A percentile compares a stretch with the other conserved stretches of the same genome.
Evolutionary conservation across 2,329 filamentous ascomycete species (phyloP).

Genomic region (Xylaria sp.): DNA sequence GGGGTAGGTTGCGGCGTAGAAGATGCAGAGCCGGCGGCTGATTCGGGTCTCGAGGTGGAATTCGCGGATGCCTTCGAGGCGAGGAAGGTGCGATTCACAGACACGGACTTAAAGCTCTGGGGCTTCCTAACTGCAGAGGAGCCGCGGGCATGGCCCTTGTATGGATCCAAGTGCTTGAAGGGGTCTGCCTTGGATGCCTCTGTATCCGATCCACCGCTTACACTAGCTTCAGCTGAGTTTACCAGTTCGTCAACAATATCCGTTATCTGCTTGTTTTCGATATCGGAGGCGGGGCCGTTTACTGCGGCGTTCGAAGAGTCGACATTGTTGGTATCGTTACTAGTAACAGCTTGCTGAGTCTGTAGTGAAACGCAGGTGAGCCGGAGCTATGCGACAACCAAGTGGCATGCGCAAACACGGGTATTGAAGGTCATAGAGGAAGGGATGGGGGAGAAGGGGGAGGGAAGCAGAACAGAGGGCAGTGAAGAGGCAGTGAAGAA

Average conservation of each 20-base stretch:
- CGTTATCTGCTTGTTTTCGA: conserved; percentile 60
- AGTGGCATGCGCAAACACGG: conserved; percentile 10
- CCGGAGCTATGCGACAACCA: conserved; percentile 7
- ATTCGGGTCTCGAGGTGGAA: conserved; percentile 53
- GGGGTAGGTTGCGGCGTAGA: conserved; percentile 50
- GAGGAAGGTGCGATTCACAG: conserved; percentile 82
- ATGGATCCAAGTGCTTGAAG: conserved; percentile 57
- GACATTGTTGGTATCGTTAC: conserved; percentile 52
- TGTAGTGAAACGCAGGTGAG: conserved; percentile 14
- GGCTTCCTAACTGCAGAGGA: conserved; percentile 71
- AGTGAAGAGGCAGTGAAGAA: neutral
- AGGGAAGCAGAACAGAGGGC: neutral
- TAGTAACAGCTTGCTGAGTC: conserved; percentile 39
- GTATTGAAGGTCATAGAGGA: neutral
- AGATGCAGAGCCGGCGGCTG: conserved; percentile 47
- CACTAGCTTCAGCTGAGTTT: conserved; percentile 67
- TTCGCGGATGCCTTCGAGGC: conserved; percentile 64
- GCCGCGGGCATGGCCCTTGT: conserved; percentile 61
- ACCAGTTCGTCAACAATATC: conserved; percentile 60
- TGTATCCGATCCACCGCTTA: conserved; percentile 76
- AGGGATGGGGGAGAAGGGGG: neutral
- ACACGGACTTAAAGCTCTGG: conserved; percentile 80
- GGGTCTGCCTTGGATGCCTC: conserved; percentile 66
- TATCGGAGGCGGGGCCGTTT: conserved; percentile 57
- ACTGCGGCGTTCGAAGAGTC: conserved; percentile 45